Conservation (phyloP, 148 eudicot genomes). For the Diospyros kaki region DNA sequence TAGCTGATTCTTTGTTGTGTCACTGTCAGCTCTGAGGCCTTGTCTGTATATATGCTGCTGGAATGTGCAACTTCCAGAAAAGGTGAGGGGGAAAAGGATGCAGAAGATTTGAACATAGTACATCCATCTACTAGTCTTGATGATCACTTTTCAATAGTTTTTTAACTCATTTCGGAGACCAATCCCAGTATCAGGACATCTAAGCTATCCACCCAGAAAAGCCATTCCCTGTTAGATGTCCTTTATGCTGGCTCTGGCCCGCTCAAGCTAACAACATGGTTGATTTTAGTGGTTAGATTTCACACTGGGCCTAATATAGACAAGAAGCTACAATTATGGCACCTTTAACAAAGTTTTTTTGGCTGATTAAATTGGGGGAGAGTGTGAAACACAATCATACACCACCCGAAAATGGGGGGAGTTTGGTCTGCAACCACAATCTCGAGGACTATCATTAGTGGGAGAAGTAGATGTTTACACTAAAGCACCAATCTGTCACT, state of each 20-base stretch:
- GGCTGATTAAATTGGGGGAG: neutral
- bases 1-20: constrained; percentile 28
- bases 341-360: constrained; percentile 10
- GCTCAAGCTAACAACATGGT: constrained; percentile 28
- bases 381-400: constrained; percentile 14
- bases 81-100: constrained; percentile 8
- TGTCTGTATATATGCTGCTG: constrained; percentile 19
- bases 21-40: constrained; percentile 27
- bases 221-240: constrained; percentile 7
- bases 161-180: constrained; percentile 8
- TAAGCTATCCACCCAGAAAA: constrained; percentile 19
- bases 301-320: constrained; percentile 26
- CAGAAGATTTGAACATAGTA: constrained; percentile 10
- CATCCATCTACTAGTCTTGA: constrained; percentile 11
- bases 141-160: constrained; percentile 11
- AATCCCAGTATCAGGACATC: constrained; percentile 11
- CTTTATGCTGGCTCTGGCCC: constrained; percentile 18
- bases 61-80: constrained; percentile 21
- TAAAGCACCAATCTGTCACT: constrained; percentile 9
- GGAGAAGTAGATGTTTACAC: constrained; percentile 28
- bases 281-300: constrained; percentile 23
- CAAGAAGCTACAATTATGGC: constrained; percentile 16
- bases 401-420: constrained; percentile 12
- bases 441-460: constrained; percentile 12
- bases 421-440: constrained; percentile 19